phyloP scores from a whole-genome alignment of 2,329 filamentous ascomycete species.

The Pseudogymnoascus sp. region DNA sequence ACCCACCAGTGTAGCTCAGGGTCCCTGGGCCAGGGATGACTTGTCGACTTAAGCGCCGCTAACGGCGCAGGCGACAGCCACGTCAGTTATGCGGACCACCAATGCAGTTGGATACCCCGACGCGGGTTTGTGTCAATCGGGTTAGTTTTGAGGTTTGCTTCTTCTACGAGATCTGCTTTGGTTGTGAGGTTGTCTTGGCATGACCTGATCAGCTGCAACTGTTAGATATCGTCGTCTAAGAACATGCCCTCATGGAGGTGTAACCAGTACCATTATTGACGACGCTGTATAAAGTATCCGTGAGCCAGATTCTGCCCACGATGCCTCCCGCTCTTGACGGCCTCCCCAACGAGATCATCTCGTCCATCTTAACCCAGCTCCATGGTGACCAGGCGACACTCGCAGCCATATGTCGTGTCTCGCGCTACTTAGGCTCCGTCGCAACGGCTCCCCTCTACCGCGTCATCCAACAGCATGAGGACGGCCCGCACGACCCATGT shows the following conservation, averaged over 20 bases:
- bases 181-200: background rate
- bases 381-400: background rate
- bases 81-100: background rate
- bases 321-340: background rate
- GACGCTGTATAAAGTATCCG: background rate
- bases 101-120: background rate
- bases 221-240: background rate
- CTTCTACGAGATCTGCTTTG: background rate
- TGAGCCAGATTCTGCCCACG: background rate
- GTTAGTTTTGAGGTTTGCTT: background rate
- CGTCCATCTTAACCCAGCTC: background rate
- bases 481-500: background rate
- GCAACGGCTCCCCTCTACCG: background rate
- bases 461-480: background rate
- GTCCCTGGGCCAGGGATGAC: background rate
- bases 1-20: background rate
- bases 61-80: background rate
- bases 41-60: background rate
- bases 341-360: constrained; percentile 8
- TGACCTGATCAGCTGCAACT: background rate
- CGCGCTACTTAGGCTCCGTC: background rate
- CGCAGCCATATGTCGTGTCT: background rate
- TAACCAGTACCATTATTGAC: background rate
- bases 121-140: background rate
- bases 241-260: background rate